Evolutionary conservation across 2,329 filamentous ascomycete genomes (phyloP).

Genomic region (Beauveria sp.): DNA sequence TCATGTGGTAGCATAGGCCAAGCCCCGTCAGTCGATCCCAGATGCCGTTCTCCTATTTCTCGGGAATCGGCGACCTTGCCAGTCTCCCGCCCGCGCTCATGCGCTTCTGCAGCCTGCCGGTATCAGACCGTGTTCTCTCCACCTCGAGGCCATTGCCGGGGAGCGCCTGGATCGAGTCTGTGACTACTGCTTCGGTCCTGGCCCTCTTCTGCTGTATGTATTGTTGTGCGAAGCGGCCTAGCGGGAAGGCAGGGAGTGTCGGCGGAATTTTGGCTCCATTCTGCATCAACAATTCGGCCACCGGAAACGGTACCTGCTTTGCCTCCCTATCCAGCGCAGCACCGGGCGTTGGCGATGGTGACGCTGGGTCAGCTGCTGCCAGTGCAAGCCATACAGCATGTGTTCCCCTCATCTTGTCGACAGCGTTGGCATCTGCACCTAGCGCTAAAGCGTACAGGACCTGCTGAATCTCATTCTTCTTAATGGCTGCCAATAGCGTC

Average conservation of each 20-base stretch:
- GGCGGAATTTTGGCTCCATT: conserved; percentile 85
- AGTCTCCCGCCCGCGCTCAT: conserved; percentile 70
- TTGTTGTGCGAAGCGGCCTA: conserved; percentile 70
- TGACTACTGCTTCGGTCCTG: conserved; percentile 35
- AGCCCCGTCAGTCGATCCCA: conserved; percentile 32
- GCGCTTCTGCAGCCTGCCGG: conserved; percentile 64
- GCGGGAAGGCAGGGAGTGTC: conserved; percentile 69
- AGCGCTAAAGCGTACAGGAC: conserved; percentile 87
- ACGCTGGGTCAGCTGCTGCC: conserved; percentile 83
- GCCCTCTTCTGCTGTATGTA: conserved; percentile 76
- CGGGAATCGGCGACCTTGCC: conserved; percentile 56
- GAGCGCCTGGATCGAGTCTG: conserved; percentile 55
- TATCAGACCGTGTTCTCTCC: conserved; percentile 50
- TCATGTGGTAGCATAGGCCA: conserved; percentile 29
- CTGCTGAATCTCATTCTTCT: conserved; percentile 90
- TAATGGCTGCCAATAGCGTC: conserved; percentile 83
- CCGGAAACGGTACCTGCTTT: conserved; percentile 65
- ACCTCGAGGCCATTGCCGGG: conserved; percentile 37
- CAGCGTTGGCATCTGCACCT: conserved; percentile 76
- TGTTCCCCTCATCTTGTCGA: conserved; percentile 79
- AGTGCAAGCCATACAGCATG: conserved; percentile 87
- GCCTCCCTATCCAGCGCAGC: conserved; percentile 35
- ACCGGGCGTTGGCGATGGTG: conserved; percentile 50
- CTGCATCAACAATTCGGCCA: conserved; percentile 86
- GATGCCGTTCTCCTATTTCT: conserved; percentile 44